Conservation (phyloP, 2,329 filamentous ascomycete species). For the Fusarium foetens region DNA sequence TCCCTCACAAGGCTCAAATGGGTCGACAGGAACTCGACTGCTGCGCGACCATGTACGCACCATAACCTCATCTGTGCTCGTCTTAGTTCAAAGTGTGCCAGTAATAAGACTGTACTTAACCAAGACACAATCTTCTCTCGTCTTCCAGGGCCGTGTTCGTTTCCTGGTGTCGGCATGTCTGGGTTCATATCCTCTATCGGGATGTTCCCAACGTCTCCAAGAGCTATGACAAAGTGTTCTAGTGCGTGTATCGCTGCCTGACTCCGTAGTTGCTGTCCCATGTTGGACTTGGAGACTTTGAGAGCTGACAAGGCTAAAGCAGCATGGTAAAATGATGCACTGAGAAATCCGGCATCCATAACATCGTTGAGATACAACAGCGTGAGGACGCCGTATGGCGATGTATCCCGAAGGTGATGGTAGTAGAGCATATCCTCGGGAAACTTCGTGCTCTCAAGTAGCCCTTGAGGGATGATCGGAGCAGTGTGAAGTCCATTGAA, state of each 20-base stretch:
- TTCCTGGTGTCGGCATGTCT: neutral
- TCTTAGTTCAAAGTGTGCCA: slow-evolving; percentile 29
- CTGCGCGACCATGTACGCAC: slow-evolving; percentile 32
- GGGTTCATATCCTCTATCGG: slow-evolving; percentile 4
- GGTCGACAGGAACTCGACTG: slow-evolving; percentile 22
- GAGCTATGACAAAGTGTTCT: slow-evolving; percentile 28
- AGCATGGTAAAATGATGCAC: slow-evolving; percentile 27
- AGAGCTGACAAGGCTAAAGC: slow-evolving; percentile 22
- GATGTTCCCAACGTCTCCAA: slow-evolving; percentile 12
- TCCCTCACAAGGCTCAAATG: slow-evolving; percentile 2
- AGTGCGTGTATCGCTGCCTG: slow-evolving; percentile 22
- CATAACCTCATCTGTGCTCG: slow-evolving; percentile 31
- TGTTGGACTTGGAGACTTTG: slow-evolving; percentile 17
- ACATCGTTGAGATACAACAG: slow-evolving; percentile 19
- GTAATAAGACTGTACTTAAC: slow-evolving; percentile 20
- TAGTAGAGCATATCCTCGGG: slow-evolving; percentile 35
- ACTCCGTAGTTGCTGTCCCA: neutral
- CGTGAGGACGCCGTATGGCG: slow-evolving; percentile 17
- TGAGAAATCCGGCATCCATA: neutral
- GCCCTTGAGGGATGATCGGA: slow-evolving; percentile 14
- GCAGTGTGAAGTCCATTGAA: slow-evolving; percentile 1
- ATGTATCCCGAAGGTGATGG: slow-evolving; percentile 23
- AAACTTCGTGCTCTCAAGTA: slow-evolving; percentile 21
- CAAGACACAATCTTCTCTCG: slow-evolving; percentile 21
- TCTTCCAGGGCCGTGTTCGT: neutral